phyloP scores from a whole-genome alignment of 306 rosid genomes.

The Senna siamea region DNA sequence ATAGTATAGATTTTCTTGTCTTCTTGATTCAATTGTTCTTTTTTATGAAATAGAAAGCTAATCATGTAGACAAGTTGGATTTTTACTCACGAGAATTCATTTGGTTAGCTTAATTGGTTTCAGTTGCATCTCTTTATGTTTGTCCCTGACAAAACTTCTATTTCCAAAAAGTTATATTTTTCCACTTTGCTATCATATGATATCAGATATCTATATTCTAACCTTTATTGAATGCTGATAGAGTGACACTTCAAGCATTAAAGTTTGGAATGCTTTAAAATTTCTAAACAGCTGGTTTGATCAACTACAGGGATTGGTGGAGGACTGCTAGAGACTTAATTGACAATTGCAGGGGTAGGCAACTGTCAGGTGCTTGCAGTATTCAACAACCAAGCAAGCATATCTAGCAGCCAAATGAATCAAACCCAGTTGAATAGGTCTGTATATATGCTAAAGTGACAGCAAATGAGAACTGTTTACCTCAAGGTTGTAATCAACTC shows the following conservation, averaged over 20 bases:
- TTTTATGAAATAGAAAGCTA: background rate
- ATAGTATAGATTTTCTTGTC: background rate
- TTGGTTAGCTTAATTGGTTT: background rate
- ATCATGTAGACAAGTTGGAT: background rate
- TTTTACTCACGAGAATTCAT: background rate
- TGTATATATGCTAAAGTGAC: no score
- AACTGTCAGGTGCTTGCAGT: no score
- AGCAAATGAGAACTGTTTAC: background rate
- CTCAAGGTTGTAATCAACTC: no score
- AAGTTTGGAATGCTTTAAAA: background rate
- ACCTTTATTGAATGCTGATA: background rate
- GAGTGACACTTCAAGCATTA: background rate
- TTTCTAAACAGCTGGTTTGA: background rate
- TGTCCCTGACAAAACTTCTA: background rate
- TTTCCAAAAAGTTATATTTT: background rate
- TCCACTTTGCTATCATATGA: background rate
- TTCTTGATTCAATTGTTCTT: background rate
- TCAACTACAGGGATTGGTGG: background rate
- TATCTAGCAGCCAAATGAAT: background rate
- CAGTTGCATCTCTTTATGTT: no score
- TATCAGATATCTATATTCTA: background rate
- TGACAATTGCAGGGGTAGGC: no score
- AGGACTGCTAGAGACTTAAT: background rate
- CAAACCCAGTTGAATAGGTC: no score
- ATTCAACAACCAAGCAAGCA: no score